These are phyloP conservation scores for Geoglossum cookeanum DNA, from an alignment of 2,329 filamentous ascomycete species.

Conservation along the genomic window DNA sequence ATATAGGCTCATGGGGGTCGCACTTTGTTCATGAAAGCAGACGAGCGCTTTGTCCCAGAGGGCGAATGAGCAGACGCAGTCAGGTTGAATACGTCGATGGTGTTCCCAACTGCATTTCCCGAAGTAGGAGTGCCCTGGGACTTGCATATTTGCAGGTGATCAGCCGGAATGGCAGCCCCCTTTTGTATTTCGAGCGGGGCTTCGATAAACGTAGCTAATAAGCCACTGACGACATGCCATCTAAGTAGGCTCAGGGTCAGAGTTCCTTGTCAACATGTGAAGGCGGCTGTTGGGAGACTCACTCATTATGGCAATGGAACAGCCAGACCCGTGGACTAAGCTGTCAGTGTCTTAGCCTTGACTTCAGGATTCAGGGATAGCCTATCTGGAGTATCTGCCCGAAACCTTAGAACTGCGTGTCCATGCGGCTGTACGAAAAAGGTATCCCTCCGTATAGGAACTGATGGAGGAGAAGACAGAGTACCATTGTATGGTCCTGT, in stretches of 20 bases:
- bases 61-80: conserved; percentile 6
- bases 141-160: neutral
- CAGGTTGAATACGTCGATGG: conserved; percentile 41
- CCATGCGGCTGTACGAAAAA: conserved; percentile 45
- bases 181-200: conserved; percentile 22
- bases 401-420: conserved; percentile 40
- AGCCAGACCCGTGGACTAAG: conserved; percentile 33
- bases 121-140: conserved; percentile 19
- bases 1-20: too few species aligned
- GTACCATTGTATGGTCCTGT: conserved; percentile 24
- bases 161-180: neutral
- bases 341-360: neutral
- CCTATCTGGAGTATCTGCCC: conserved; percentile 22
- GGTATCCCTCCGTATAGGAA: conserved; percentile 50
- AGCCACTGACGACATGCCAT: conserved; percentile 53
- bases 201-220: conserved; percentile 45
- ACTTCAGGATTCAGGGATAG: neutral
- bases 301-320: conserved; percentile 63
- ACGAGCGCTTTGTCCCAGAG: too few species aligned
- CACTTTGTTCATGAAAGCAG: too few species aligned
- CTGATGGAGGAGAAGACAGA: conserved; percentile 27
- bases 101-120: conserved; percentile 64
- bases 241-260: too few species aligned
- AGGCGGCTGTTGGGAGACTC: too few species aligned
- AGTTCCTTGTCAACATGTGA: too few species aligned